Evolutionary conservation across 768 basidiomycete species (phyloP).

Genomic region (Leccinum subgranulosum): DNA sequence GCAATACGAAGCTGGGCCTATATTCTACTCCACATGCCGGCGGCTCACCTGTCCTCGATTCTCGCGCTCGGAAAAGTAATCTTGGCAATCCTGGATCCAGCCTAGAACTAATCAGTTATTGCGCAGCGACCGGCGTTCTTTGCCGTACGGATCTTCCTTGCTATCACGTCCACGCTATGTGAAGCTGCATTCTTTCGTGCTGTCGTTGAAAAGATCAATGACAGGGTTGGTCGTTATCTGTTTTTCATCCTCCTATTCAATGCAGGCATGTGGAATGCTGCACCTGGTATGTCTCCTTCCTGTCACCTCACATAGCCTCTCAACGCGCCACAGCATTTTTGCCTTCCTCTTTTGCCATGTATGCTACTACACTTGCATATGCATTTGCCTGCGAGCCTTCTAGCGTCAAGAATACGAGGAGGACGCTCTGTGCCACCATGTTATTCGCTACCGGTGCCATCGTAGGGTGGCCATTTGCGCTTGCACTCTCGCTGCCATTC

Average conservation of each 20-base stretch:
- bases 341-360: constrained; percentile 95
- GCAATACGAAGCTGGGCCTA: constrained; percentile 97
- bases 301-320: constrained; percentile 5
- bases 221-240: constrained; percentile 89
- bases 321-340: constrained; percentile 66
- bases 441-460: constrained; percentile 79
- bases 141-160: constrained; percentile 77
- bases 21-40: constrained; percentile 74
- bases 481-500: constrained; percentile 84
- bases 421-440: constrained; percentile 64
- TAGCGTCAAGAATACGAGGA: constrained; percentile 45
- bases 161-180: constrained; percentile 64
- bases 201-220: constrained; percentile 79
- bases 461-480: constrained; percentile 96
- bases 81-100: background rate
- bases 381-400: constrained; percentile 64
- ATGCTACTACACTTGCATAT: constrained; percentile 75
- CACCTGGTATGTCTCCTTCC: constrained; percentile 52
- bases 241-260: constrained; percentile 83
- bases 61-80: constrained; percentile 72
- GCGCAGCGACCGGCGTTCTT: constrained; percentile 84
- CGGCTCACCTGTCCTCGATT: constrained; percentile 56
- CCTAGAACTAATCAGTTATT: constrained; percentile 14
- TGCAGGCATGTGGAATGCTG: constrained; percentile 94
- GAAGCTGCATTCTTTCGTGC: constrained; percentile 84